Conservation (phyloP, 1,284 basidiomycete genomes). For the Coniferiporia sulphurascens region DNA sequence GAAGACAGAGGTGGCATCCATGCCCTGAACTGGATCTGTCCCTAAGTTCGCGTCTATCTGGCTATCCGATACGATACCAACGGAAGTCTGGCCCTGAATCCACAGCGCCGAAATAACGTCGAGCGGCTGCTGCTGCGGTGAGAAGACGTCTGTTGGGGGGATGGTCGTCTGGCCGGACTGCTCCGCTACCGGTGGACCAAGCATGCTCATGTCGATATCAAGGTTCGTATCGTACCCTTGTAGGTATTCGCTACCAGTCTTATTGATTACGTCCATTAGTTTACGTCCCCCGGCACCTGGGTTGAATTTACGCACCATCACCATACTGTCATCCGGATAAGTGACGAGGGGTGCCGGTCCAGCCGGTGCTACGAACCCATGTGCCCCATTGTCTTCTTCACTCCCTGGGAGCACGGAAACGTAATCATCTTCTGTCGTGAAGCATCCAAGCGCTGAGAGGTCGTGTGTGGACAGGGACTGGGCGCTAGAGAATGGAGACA, state of each 20-base stretch:
- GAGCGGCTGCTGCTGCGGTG: not conserved
- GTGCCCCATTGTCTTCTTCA: not conserved
- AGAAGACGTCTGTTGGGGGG: not conserved
- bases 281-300: too few relatives aligned
- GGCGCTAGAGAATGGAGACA: not conserved
- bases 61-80: not conserved
- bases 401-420: not conserved
- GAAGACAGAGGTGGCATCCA: not conserved
- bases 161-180: not conserved
- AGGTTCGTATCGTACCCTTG: conserved; percentile 2
- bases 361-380: not conserved
- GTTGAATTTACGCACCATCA: not conserved
- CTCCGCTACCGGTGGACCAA: not conserved
- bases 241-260: not conserved
- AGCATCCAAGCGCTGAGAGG: not conserved
- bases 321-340: not conserved
- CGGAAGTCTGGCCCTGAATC: not conserved
- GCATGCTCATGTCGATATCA: not conserved
- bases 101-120: not conserved
- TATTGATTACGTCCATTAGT: not conserved
- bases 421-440: not conserved
- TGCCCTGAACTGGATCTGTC: not conserved
- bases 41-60: not conserved
- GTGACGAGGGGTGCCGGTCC: not conserved
- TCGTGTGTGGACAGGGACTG: not conserved